Conservation (phyloP, 345 rosid genomes). For the Odontarrhena argentea region DNA sequence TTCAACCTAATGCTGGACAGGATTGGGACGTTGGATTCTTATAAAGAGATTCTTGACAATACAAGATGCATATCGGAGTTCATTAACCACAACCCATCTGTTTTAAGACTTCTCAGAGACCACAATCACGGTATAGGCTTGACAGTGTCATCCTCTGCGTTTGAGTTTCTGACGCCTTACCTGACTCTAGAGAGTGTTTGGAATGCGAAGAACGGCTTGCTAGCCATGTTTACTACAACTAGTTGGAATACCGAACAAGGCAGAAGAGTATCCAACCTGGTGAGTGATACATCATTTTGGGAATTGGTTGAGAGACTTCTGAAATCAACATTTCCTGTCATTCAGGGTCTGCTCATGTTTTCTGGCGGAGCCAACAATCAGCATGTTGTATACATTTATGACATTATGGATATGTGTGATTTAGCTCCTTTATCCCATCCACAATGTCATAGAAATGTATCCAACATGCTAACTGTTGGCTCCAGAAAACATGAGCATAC, state of each 20-base stretch:
- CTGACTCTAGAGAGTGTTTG: conserved; percentile 52
- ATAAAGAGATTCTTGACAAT: conserved; percentile 37
- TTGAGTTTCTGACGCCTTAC: conserved; percentile 46
- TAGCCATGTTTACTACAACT: conserved; percentile 40
- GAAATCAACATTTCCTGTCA: conserved; percentile 53
- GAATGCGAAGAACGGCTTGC: conserved; percentile 46
- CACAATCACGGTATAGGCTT: conserved; percentile 38
- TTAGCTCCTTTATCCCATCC: conserved; percentile 56
- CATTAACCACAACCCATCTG: conserved; percentile 38
- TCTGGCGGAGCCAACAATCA: conserved; percentile 37
- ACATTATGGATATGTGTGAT: conserved; percentile 47
- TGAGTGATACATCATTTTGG: conserved; percentile 56
- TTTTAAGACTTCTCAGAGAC: conserved; percentile 41
- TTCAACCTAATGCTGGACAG: conserved; percentile 60
- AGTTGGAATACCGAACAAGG: conserved; percentile 49
- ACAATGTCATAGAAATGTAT: conserved; percentile 54
- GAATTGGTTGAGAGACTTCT: conserved; percentile 45
- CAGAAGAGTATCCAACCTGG: conserved; percentile 39
- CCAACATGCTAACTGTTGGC: conserved; percentile 47
- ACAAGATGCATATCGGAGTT: conserved; percentile 44
- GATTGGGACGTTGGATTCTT: conserved; percentile 49
- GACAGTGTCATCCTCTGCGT: conserved; percentile 41
- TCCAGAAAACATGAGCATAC: conserved; percentile 36
- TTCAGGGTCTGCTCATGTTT: conserved; percentile 46
- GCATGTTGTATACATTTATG: conserved; percentile 59